phyloP scores from a whole-genome alignment of 2,329 filamentous ascomycete genomes.

The Xylaria polymorpha region DNA sequence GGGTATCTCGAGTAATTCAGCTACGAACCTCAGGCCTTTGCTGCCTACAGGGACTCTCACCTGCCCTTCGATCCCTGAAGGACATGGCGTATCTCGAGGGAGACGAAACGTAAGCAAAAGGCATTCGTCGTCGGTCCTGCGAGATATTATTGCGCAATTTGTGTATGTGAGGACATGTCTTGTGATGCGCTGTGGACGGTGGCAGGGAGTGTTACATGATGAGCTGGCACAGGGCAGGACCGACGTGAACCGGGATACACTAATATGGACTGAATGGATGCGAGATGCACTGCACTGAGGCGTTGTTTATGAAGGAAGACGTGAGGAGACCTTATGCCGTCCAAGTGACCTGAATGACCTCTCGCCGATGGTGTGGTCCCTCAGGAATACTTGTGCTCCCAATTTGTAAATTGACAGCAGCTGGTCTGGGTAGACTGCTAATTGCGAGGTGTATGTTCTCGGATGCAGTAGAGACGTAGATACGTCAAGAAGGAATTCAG shows the following conservation, averaged over 20 bases:
- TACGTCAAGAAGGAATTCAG: background rate
- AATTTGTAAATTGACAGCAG: background rate
- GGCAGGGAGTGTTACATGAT: background rate
- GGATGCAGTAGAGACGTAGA: background rate
- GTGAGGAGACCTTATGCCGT: too few species aligned
- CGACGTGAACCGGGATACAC: background rate
- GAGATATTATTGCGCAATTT: background rate
- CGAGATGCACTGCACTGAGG: background rate
- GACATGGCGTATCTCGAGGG: background rate
- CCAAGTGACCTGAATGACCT: background rate
- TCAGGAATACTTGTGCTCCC: background rate
- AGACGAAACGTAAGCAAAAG: background rate
- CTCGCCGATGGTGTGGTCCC: background rate
- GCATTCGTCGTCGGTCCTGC: slow-evolving; percentile 4
- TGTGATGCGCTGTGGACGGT: slow-evolving; percentile 4
- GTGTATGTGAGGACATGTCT: background rate
- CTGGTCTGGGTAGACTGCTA: too few species aligned
- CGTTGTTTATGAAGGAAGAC: background rate
- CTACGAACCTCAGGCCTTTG: background rate
- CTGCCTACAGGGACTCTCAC: slow-evolving; percentile 29
- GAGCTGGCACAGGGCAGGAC: background rate
- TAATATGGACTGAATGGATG: background rate
- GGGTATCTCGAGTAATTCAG: background rate
- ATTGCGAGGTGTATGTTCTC: too few species aligned
- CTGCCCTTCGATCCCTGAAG: slow-evolving; percentile 29